Evolutionary conservation across 1,284 basidiomycete species (phyloP).

Genomic region (Leucoagaricus sp.): DNA sequence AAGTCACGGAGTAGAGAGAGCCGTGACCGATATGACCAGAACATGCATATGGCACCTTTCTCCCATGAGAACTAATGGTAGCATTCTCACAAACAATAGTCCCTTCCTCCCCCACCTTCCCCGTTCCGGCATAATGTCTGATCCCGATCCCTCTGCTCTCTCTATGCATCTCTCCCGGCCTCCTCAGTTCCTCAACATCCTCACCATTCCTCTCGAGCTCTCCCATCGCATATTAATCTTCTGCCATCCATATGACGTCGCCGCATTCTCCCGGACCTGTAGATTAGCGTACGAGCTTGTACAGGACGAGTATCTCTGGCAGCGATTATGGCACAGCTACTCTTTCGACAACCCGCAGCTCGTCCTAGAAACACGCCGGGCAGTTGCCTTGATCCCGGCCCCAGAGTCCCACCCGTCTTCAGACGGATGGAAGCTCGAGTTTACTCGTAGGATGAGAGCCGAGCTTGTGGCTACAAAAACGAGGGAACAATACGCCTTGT

Average conservation of each 20-base stretch:
- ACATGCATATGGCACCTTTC: neutral
- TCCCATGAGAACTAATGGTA: slow-evolving; percentile 9
- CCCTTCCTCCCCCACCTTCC: neutral
- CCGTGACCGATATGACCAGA: slow-evolving; percentile 1
- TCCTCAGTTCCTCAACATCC: slow-evolving; percentile 22
- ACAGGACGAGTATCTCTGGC: slow-evolving; percentile 65
- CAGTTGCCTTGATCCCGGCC: slow-evolving; percentile 15
- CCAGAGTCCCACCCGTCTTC: slow-evolving; percentile 11
- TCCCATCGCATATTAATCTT: slow-evolving; percentile 54
- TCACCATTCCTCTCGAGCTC: slow-evolving; percentile 53
- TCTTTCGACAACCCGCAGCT: slow-evolving; percentile 63
- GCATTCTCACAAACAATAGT: slow-evolving; percentile 5
- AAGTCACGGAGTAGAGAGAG: neutral
- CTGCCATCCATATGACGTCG: slow-evolving; percentile 55
- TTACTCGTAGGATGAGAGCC: slow-evolving; percentile 42
- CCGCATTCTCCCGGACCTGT: slow-evolving; percentile 57
- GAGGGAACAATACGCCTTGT: slow-evolving; percentile 20
- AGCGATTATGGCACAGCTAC: slow-evolving; percentile 52
- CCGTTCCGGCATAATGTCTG: neutral
- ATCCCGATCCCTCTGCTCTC: neutral
- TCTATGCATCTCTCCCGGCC: neutral
- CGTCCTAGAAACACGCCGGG: slow-evolving; percentile 12
- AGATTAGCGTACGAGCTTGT: slow-evolving; percentile 46
- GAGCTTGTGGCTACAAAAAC: slow-evolving; percentile 32
- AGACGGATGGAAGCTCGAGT: slow-evolving; percentile 40